These are phyloP conservation scores for Kregervanrija pseudodelftensis DNA, from an alignment of 805 yeast species.

Conservation along the genomic window DNA sequence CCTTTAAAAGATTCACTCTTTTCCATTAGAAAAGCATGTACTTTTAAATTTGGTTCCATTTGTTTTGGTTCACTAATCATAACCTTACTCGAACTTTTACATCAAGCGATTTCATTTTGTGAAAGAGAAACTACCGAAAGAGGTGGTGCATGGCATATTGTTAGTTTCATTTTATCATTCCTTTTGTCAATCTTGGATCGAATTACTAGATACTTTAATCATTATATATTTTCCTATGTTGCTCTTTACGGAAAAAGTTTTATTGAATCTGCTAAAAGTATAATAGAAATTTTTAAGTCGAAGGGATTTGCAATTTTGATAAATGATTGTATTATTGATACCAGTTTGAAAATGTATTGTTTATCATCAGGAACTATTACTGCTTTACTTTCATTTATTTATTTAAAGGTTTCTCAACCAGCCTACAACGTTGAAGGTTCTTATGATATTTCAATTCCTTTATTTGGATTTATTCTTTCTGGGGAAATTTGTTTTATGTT, in stretches of 20 bases:
- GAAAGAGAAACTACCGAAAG: too few relatives aligned
- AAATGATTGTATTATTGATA: slow-evolving; percentile 73
- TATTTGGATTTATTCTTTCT: slow-evolving; percentile 47
- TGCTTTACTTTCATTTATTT: slow-evolving; percentile 52
- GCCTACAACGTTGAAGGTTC: slow-evolving; percentile 53
- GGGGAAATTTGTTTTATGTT: slow-evolving; percentile 64
- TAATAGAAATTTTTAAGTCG: slow-evolving; percentile 62
- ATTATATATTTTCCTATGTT: slow-evolving; percentile 76
- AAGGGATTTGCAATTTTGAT: slow-evolving; percentile 78
- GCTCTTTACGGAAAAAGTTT: slow-evolving; percentile 83
- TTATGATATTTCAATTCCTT: slow-evolving; percentile 35
- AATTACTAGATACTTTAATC: slow-evolving; percentile 41
- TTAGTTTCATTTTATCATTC: slow-evolving; percentile 6
- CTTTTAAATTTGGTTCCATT: slow-evolving; percentile 81
- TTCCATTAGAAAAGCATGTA: slow-evolving; percentile 64
- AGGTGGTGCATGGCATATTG: neutral
- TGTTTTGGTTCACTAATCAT: slow-evolving; percentile 74
- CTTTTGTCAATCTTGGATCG: slow-evolving; percentile 26
- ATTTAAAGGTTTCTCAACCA: slow-evolving; percentile 62
- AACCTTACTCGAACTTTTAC: slow-evolving; percentile 48
- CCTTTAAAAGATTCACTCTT: slow-evolving; percentile 77
- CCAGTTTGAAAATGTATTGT: slow-evolving; percentile 66
- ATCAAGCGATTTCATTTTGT: slow-evolving; percentile 20
- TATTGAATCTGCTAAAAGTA: slow-evolving; percentile 64
- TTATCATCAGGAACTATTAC: slow-evolving; percentile 48